Evolutionary conservation across 306 rosid genomes (phyloP).

Genomic region (Coriaria nepalensis): DNA sequence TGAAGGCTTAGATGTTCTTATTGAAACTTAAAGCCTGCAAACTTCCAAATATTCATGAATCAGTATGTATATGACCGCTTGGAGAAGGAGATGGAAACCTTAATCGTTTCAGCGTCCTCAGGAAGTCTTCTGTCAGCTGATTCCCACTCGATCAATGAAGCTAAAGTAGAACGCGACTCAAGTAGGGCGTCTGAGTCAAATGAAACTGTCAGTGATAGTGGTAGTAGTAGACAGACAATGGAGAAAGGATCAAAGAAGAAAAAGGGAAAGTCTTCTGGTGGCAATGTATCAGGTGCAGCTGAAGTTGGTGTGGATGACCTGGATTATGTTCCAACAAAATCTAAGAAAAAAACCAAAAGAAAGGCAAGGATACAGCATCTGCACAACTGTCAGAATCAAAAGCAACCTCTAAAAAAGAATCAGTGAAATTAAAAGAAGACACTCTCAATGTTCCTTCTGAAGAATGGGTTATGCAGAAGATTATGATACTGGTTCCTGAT

Average conservation of each 20-base stretch:
- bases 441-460: constrained; percentile 57
- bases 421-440: constrained; percentile 53
- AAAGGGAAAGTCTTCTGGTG: constrained; percentile 54
- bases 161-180: constrained; percentile 38
- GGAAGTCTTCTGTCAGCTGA: constrained; percentile 27
- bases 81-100: constrained; percentile 75
- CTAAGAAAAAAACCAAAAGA: constrained; percentile 84
- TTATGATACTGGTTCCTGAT: constrained; percentile 52
- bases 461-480: constrained; percentile 85
- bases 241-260: constrained; percentile 82
- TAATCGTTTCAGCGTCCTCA: constrained; percentile 37
- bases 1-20: too few species aligned
- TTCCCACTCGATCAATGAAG: constrained; percentile 24
- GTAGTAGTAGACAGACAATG: constrained; percentile 33
- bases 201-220: constrained; percentile 36
- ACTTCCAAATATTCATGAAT: constrained; percentile 13
- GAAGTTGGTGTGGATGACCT: constrained; percentile 59
- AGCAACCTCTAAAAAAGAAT: constrained; percentile 53
- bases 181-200: constrained; percentile 41
- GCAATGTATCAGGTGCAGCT: constrained; percentile 22
- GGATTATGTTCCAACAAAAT: constrained; percentile 47
- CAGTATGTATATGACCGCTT: constrained; percentile 59
- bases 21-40: constrained; percentile 18
- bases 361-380: constrained; percentile 54
- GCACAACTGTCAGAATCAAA: constrained; percentile 47